A percentile compares a stretch with the other conserved stretches of the same genome.
These are phyloP conservation scores for Aspergillus ibericus DNA, from an alignment of 2,329 filamentous ascomycete species.

Conservation along the genomic window DNA sequence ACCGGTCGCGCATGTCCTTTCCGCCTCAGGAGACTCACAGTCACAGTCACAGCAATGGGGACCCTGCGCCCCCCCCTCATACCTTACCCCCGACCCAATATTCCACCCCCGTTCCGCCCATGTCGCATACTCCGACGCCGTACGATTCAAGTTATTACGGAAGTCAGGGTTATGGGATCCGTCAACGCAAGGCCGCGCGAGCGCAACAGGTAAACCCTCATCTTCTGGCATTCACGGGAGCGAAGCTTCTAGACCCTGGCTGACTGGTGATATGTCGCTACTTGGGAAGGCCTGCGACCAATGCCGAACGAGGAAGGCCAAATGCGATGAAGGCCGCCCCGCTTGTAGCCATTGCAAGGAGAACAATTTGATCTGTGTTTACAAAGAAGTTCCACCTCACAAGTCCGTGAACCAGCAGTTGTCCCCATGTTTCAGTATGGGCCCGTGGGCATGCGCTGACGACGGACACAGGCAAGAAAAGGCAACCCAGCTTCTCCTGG, in stretches of 20 bases:
- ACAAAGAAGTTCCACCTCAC: slow-evolving; percentile 86
- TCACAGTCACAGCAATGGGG: slow-evolving; percentile 32
- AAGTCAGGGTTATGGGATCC: slow-evolving; percentile 31
- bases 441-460: slow-evolving; percentile 6
- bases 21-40: slow-evolving; percentile 30
- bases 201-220: slow-evolving; percentile 38
- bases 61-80: slow-evolving; percentile 30
- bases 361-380: slow-evolving; percentile 79
- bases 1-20: slow-evolving; percentile 34
- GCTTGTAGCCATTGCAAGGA: slow-evolving; percentile 84
- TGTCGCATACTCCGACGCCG: slow-evolving; percentile 30
- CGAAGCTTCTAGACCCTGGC: background rate
- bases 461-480: slow-evolving; percentile 40
- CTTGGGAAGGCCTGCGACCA: slow-evolving; percentile 78
- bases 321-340: slow-evolving; percentile 83
- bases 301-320: slow-evolving; percentile 83
- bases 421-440: background rate
- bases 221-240: background rate
- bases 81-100: slow-evolving; percentile 33
- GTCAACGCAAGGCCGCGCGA: slow-evolving; percentile 41
- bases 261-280: slow-evolving; percentile 6
- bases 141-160: slow-evolving; percentile 36
- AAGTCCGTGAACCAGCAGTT: slow-evolving; percentile 61
- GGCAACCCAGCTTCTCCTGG: slow-evolving; percentile 39
- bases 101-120: slow-evolving; percentile 25